These are phyloP conservation scores for Magnolia kwangsiensis DNA, from an alignment of 164 flowering plant species.

Conservation along the genomic window DNA sequence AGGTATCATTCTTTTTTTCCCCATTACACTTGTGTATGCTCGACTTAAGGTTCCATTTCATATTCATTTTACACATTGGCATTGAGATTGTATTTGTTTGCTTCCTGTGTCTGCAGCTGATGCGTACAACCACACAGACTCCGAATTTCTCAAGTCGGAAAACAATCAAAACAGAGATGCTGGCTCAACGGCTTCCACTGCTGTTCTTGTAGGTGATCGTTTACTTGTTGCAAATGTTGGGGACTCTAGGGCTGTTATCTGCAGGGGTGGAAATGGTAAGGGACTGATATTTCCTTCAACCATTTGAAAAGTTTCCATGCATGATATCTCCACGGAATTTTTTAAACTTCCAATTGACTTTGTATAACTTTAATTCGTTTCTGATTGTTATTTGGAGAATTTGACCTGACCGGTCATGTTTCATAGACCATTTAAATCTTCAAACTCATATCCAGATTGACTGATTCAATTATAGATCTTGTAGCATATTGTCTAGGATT, in stretches of 20 bases:
- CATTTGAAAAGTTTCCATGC: neutral
- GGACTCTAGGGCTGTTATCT: conserved; percentile 94
- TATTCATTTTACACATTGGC: neutral
- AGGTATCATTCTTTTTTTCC: conserved; percentile 37
- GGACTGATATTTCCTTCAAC: neutral
- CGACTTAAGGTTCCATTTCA: neutral
- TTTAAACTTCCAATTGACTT: neutral
- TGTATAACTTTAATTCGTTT: neutral
- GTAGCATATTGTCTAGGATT: neutral
- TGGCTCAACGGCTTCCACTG: conserved; percentile 99
- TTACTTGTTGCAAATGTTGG: conserved; percentile 97
- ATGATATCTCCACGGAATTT: neutral
- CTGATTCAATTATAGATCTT: neutral
- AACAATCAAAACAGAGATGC: conserved; percentile 90
- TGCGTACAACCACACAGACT: conserved; percentile 90
- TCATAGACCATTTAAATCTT: neutral
- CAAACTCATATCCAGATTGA: neutral
- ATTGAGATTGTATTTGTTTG: neutral
- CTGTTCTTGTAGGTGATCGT: conserved; percentile 95
- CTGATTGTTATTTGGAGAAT: neutral
- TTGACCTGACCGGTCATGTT: neutral
- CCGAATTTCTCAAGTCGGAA: conserved; percentile 86
- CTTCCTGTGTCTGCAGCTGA: conserved; percentile 53
- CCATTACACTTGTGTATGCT: neutral
- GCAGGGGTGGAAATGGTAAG: conserved; percentile 88